phyloP scores from a whole-genome alignment of 176 grass and related monocot genomes.

The Avena insularis region DNA sequence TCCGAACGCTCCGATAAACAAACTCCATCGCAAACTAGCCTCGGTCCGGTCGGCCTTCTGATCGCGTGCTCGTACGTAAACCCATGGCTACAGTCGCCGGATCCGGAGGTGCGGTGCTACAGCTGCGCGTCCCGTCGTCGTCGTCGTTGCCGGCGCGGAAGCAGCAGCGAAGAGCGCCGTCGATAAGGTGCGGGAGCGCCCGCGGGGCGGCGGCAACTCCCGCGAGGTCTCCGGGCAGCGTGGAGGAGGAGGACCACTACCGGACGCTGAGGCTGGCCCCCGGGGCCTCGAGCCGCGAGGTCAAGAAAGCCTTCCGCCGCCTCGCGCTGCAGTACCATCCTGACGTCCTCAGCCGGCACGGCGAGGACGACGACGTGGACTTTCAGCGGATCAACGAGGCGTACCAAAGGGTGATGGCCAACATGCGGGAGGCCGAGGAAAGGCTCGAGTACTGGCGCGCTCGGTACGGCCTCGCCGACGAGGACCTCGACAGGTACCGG shows the following conservation, averaged over 20 bases:
- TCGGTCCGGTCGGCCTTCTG: too few relatives aligned
- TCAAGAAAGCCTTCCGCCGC: slow-evolving; percentile 67
- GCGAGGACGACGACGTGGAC: background rate
- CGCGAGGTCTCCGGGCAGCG: background rate
- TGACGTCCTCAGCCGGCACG: slow-evolving; percentile 32
- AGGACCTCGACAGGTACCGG: slow-evolving; percentile 18
- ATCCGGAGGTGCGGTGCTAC: background rate
- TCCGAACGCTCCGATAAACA: too few relatives aligned
- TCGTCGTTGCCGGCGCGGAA: background rate
- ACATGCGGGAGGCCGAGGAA: slow-evolving; percentile 49
- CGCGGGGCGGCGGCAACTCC: background rate
- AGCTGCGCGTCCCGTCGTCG: background rate
- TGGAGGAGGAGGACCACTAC: slow-evolving; percentile 37
- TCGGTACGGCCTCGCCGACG: slow-evolving; percentile 6
- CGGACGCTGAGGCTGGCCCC: slow-evolving; percentile 50
- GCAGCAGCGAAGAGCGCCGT: background rate
- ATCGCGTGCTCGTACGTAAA: background rate
- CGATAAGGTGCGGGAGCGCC: background rate
- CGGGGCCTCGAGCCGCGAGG: slow-evolving; percentile 52
- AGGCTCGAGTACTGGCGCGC: slow-evolving; percentile 56
- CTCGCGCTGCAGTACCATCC: slow-evolving; percentile 65
- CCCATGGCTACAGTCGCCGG: slow-evolving; percentile 17
- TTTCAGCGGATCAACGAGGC: slow-evolving; percentile 56
- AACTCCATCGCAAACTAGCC: too few relatives aligned
- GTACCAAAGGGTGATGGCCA: slow-evolving; percentile 54